A percentile compares a stretch with the other conserved stretches of the same genome.
These are phyloP conservation scores for Alternaria alternata DNA, from an alignment of 2,329 filamentous ascomycete genomes.

Conservation along the genomic window DNA sequence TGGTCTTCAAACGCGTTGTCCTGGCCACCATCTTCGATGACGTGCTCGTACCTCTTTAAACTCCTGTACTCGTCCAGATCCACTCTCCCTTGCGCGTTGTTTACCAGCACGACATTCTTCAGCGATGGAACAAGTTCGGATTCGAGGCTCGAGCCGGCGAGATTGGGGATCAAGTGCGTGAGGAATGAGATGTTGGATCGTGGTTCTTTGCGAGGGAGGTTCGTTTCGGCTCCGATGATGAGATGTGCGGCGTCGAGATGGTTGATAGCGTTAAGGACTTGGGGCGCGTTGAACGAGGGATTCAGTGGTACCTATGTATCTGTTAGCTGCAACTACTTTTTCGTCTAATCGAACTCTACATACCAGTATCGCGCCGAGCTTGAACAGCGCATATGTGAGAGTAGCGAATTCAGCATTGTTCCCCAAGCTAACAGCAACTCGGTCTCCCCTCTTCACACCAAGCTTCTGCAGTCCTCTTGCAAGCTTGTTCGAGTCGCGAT, in stretches of 20 bases:
- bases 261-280: constrained; percentile 78
- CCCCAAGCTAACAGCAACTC: constrained; percentile 85
- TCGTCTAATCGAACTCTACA: constrained; percentile 13
- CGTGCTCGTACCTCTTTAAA: constrained; percentile 54
- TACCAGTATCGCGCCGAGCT: constrained; percentile 88
- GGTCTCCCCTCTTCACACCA: constrained; percentile 81
- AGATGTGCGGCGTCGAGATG: constrained; percentile 79
- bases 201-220: constrained; percentile 72
- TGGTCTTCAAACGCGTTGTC: constrained; percentile 55
- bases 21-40: constrained; percentile 57
- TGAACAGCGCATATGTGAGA: constrained; percentile 85
- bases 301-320: constrained; percentile 79
- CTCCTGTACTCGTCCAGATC: constrained; percentile 50
- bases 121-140: constrained; percentile 73
- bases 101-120: constrained; percentile 74
- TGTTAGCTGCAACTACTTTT: background rate
- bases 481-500: constrained; percentile 77
- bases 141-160: constrained; percentile 55
- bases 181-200: constrained; percentile 67
- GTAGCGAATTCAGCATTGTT: constrained; percentile 86
- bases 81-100: constrained; percentile 72
- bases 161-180: constrained; percentile 60
- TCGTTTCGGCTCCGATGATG: constrained; percentile 86
- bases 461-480: constrained; percentile 73
- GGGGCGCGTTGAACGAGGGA: constrained; percentile 81